These are phyloP conservation scores for Schoenoplectus triqueter DNA, from an alignment of 202 grass and related monocot genomes.

Conservation along the genomic window DNA sequence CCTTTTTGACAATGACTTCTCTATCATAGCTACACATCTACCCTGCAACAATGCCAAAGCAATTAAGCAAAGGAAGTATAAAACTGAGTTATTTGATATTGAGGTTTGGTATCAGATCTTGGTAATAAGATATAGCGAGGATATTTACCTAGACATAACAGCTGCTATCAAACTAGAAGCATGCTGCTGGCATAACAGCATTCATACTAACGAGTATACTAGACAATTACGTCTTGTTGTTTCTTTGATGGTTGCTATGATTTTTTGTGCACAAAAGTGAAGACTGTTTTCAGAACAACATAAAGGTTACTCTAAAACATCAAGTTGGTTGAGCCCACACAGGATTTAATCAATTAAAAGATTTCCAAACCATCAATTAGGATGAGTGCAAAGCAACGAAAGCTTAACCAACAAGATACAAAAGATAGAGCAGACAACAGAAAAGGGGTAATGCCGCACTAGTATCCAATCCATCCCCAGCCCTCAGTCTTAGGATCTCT, in stretches of 20 bases:
- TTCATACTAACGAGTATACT: conserved; percentile 2
- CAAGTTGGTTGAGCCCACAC: neutral
- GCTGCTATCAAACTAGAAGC: neutral
- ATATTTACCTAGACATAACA: neutral
- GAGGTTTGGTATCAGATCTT: neutral
- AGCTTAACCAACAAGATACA: neutral
- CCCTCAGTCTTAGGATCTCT: neutral
- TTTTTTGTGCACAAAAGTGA: neutral
- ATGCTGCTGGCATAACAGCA: neutral
- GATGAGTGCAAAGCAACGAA: neutral
- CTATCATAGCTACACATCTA: conserved; percentile 26
- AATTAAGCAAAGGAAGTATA: conserved; percentile 12
- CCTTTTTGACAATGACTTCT: conserved; percentile 18
- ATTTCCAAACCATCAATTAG: neutral
- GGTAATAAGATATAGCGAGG: neutral
- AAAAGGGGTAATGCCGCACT: neutral
- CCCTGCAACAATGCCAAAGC: neutral
- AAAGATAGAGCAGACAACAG: neutral
- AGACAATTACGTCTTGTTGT: neutral
- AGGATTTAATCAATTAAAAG: neutral
- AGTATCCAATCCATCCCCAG: neutral
- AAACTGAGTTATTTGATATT: neutral
- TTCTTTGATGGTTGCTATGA: conserved; percentile 19
- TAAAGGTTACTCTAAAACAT: neutral
- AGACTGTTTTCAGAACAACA: neutral